Evolutionary conservation across 2,329 filamentous ascomycete genomes (phyloP).

Genomic region (Spiromastix sp.): DNA sequence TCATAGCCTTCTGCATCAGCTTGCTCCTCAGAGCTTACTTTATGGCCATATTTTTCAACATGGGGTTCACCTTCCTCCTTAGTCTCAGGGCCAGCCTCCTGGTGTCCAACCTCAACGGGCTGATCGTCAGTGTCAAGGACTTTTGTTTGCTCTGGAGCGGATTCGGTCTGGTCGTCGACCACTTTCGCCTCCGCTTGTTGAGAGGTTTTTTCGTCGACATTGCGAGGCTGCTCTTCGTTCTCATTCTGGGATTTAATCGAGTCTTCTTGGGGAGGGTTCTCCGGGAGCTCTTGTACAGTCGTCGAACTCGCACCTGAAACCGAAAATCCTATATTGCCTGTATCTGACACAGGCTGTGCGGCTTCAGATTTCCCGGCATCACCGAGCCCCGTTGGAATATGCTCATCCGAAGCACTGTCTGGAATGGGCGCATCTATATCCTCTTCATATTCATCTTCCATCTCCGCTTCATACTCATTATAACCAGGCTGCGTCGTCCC

Average conservation of each 20-base stretch:
- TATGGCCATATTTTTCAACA: neutral
- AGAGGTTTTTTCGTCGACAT: too few species aligned
- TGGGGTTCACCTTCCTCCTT: neutral
- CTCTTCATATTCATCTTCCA: constrained; percentile 31
- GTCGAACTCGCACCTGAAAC: neutral
- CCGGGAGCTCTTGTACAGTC: neutral
- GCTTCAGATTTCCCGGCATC: neutral
- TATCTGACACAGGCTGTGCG: neutral
- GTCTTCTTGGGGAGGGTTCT: neutral
- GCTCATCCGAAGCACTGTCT: neutral
- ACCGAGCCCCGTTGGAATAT: constrained; percentile 7
- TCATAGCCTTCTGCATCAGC: constrained; percentile 9
- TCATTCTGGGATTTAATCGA: too few species aligned
- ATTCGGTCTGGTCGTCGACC: neutral
- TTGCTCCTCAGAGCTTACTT: too few species aligned
- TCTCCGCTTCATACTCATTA: constrained; percentile 26
- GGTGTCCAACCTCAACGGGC: neutral
- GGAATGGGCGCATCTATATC: constrained; percentile 22
- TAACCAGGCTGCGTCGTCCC: constrained; percentile 13
- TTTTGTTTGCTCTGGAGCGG: neutral
- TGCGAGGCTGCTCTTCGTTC: too few species aligned
- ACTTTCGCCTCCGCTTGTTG: neutral
- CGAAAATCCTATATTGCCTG: constrained; percentile 7
- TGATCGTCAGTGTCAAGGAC: neutral
- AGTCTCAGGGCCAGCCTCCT: neutral